Conservation (phyloP, 1,139 yeast genomes). For the Yamadazyma sp. region DNA sequence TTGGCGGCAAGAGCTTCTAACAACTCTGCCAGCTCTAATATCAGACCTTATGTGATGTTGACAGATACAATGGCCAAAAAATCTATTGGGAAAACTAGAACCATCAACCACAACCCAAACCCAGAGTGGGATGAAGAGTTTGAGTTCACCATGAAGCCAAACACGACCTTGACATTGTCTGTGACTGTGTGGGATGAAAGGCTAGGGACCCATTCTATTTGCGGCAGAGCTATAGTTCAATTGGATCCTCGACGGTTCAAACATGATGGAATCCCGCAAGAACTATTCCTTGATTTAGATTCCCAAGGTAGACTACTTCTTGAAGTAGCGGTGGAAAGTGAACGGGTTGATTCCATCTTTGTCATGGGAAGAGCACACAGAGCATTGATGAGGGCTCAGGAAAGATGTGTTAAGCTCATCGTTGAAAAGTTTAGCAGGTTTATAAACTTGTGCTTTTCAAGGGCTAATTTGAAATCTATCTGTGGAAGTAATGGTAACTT, state of each 20-base stretch:
- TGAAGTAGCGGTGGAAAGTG: conserved; percentile 75
- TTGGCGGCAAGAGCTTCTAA: conserved; percentile 51
- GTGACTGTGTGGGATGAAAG: conserved; percentile 77
- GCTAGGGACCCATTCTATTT: conserved; percentile 58
- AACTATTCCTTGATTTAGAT: conserved; percentile 60
- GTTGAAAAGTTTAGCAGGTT: conserved; percentile 59
- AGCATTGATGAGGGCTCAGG: conserved; percentile 59
- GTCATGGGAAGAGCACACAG: conserved; percentile 78
- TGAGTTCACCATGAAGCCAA: conserved; percentile 53
- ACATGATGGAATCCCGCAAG: conserved; percentile 70
- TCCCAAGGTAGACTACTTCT: conserved; percentile 65
- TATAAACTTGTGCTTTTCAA: conserved; percentile 42
- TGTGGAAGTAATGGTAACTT: conserved; percentile 52
- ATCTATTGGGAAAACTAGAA: conserved; percentile 71
- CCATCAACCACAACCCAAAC: conserved; percentile 57
- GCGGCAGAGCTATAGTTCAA: conserved; percentile 66
- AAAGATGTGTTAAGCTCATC: conserved; percentile 62
- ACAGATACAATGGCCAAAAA: conserved; percentile 58
- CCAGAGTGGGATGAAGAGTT: conserved; percentile 93
- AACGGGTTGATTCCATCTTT: conserved; percentile 73
- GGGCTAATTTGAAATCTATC: conserved; percentile 47
- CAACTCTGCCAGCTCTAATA: conserved; percentile 36
- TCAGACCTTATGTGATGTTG: conserved; percentile 70
- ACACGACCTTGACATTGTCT: conserved; percentile 44
- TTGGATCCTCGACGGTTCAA: conserved; percentile 66